phyloP scores from a whole-genome alignment of 2,329 filamentous ascomycete species.

The Fusarium longipes region DNA sequence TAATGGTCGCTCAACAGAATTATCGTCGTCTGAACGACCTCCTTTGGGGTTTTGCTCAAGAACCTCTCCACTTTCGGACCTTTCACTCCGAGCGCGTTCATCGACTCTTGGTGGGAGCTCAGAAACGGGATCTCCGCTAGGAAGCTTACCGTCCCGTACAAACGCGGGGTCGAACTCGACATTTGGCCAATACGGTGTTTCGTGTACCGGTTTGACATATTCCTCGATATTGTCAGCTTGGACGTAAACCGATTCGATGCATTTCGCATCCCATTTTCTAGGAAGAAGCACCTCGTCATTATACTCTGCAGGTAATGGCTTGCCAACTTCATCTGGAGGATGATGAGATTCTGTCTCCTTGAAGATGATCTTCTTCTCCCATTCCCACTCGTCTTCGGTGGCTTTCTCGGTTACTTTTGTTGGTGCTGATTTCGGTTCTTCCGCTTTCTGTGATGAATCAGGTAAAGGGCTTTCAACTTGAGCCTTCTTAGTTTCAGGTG shows the following conservation, averaged over 20 bases:
- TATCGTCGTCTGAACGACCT: slow-evolving; percentile 23
- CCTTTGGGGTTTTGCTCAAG: slow-evolving; percentile 31
- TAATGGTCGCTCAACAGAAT: slow-evolving; percentile 25
- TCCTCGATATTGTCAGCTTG: slow-evolving; percentile 56
- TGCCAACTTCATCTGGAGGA: slow-evolving; percentile 60
- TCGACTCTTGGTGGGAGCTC: slow-evolving; percentile 11
- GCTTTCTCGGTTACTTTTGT: slow-evolving; percentile 8
- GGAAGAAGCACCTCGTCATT: slow-evolving; percentile 60
- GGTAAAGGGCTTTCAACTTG: slow-evolving; percentile 15
- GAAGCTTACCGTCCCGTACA: slow-evolving; percentile 41
- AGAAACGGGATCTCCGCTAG: slow-evolving; percentile 38
- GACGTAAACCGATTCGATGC: slow-evolving; percentile 59
- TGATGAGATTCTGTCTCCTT: slow-evolving; percentile 49
- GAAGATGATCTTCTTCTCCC: slow-evolving; percentile 55
- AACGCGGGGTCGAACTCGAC: slow-evolving; percentile 60
- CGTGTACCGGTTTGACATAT: slow-evolving; percentile 56
- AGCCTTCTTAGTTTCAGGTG: slow-evolving; percentile 18
- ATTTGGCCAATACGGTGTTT: slow-evolving; percentile 54
- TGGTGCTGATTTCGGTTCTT: slow-evolving; percentile 8
- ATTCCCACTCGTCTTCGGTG: slow-evolving; percentile 51
- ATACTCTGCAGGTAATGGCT: slow-evolving; percentile 57
- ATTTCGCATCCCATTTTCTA: slow-evolving; percentile 56
- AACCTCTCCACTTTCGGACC: slow-evolving; percentile 35
- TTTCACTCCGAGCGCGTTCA: slow-evolving; percentile 21
- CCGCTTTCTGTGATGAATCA: slow-evolving; percentile 16